Conservation (phyloP, 495 filamentous ascomycete genomes). For the Cercophora newfieldiana region DNA sequence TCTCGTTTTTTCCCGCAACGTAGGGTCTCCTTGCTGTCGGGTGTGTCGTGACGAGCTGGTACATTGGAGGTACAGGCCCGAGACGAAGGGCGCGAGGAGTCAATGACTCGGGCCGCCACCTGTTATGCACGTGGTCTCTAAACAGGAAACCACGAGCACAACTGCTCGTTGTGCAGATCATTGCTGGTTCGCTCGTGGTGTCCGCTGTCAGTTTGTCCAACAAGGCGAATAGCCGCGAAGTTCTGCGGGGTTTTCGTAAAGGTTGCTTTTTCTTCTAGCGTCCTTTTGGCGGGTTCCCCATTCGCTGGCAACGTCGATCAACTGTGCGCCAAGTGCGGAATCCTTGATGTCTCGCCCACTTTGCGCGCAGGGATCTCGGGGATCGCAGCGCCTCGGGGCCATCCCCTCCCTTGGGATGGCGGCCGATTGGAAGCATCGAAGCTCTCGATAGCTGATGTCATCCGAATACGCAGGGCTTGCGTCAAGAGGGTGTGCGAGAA, state of each 20-base stretch:
- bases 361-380: conserved; percentile 9
- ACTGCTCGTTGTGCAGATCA: background rate
- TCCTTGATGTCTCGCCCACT: background rate
- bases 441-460: background rate
- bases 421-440: background rate
- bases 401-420: background rate
- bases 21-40: background rate
- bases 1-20: background rate
- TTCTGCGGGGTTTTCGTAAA: conserved; percentile 16
- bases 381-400: background rate
- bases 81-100: background rate
- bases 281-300: conserved; percentile 23
- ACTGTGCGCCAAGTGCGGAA: conserved; percentile 13
- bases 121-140: conserved; percentile 9
- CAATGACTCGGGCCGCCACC: background rate
- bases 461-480: background rate
- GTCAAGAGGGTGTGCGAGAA: background rate
- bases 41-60: background rate
- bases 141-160: conserved; percentile 13
- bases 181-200: background rate
- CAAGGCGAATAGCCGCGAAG: background rate
- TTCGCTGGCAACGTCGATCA: conserved; percentile 16
- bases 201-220: background rate
- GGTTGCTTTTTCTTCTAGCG: conserved; percentile 28
- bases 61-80: background rate